Evolutionary conservation across 2,329 filamentous ascomycete genomes (phyloP), one percentile per base, ranked within the genome.

Genomic region (Fusarium kyushuense): DNA sequence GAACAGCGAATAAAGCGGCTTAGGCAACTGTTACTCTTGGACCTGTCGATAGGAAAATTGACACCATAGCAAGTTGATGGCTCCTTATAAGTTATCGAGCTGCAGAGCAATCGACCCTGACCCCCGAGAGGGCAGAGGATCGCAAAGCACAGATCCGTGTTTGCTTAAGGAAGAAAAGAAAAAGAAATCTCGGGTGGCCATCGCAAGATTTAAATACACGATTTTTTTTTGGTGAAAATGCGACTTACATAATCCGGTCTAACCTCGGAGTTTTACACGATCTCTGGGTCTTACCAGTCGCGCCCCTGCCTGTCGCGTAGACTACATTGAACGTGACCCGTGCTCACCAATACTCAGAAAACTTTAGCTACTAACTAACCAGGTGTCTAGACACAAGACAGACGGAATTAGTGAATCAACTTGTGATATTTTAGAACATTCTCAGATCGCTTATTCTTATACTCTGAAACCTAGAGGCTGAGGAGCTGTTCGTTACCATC

Each of bases 1-100:
- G 82, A 73, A 82, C 79, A 81, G 86, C 89, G 89, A 92, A 84
- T 88, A 87, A 86, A 87, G 87, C 86, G 84, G 82, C 83, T 80
- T 81, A 80, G 83, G 82, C 79, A 84, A 84, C 82, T 80, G 83
- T 96, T 87, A 76, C 80, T 97, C 90, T 96, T 80, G 92, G 90
- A 96, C 90, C 92, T 96, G 94, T 97, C 93, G 92, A 94, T 92
- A 89, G 91, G 92, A 94, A 84, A 81, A 93, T 91, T 89, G 86
- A 92, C 90, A 94, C 88, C 92, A 93, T 89, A 81, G 76, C 78
- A 80, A 79, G 79, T 79, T 81, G 87, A 89, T 92, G 91, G 89
- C 90, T 94, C 92, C 92, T 90, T 93, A 78, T 47, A 67, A 77
- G 83, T 87, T 89, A 93, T 92, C 92, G 92, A 95, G 88, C 89